These are phyloP conservation scores for Magnaporthiopsis incrustans DNA, from an alignment of 2,329 filamentous ascomycete species.

Conservation along the genomic window DNA sequence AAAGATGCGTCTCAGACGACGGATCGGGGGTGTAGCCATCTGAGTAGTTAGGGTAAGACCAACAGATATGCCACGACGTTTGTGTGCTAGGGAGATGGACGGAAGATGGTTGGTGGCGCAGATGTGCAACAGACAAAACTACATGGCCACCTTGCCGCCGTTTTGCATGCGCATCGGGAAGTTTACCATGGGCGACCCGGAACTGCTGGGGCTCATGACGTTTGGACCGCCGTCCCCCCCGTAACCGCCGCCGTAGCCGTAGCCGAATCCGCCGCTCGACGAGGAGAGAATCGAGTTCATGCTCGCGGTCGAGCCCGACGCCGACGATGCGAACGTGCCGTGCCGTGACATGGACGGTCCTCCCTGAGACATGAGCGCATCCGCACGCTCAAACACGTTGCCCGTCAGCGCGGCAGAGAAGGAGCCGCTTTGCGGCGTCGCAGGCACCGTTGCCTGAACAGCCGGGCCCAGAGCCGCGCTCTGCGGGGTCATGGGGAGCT, in stretches of 20 bases:
- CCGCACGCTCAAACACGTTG: constrained; percentile 53
- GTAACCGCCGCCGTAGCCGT: neutral
- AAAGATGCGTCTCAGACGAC: neutral
- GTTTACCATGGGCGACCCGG: constrained; percentile 12
- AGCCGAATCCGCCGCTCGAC: neutral
- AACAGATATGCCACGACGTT: neutral
- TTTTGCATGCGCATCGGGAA: constrained; percentile 22
- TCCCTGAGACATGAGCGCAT: constrained; percentile 49
- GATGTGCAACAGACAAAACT: constrained; percentile 4
- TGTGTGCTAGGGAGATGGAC: neutral
- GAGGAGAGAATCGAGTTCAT: constrained; percentile 23
- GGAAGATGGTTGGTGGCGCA: no score
- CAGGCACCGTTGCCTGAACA: constrained; percentile 81
- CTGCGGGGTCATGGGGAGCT: constrained; percentile 75
- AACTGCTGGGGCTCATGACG: constrained; percentile 19
- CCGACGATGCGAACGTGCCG: constrained; percentile 47
- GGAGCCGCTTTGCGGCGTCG: constrained; percentile 52
- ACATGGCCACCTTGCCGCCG: constrained; percentile 22
- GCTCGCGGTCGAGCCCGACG: constrained; percentile 53
- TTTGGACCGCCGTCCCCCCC: constrained; percentile 19
- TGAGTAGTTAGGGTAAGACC: neutral
- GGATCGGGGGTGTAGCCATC: neutral
- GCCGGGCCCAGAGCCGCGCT: constrained; percentile 85
- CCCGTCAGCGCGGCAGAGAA: constrained; percentile 48
- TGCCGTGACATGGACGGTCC: constrained; percentile 48